Base-by-base conservation (phyloP, 2,329 filamentous ascomycete genomes). In the Balansia obtecta region DNA sequence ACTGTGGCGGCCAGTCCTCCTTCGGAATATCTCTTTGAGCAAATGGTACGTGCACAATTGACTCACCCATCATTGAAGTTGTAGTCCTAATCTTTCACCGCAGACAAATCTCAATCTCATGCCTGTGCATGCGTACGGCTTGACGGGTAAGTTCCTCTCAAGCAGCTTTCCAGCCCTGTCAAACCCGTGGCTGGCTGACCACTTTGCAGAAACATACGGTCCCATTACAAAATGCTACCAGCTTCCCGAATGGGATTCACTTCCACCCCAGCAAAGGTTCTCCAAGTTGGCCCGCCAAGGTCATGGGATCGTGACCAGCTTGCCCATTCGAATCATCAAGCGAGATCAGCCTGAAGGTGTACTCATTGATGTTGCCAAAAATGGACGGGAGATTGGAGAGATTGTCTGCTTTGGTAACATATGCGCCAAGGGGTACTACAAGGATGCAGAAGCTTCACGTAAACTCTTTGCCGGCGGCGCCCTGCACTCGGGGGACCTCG, bases 171-270 rank as follows among this genome's bases (percentile, higher is more conserved):
- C 27, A 12, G 22, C 15, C 10, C n/a, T 22, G n/a, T 20, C 15
- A 15, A 9, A 2, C 7, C 9, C 20, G 3, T 22, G 20, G 41
- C 7, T 22, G 20, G 41, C 41, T 44, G 13, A 44, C 38, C 30
- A 44, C 8, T 22, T 43, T n/a, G 3, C 27, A 68, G 79, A 97
- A 70, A 97, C 91, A 0, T 97, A 97, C 61, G 93, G 93, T 0
- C 93, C 93, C 10, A 91, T 96, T 53, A 97, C 90, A 1, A 95
- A 94, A 65, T 88, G 90, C 10, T 98, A 98, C 61, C 75, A 85
- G 50, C 77, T 97, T 69, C 88, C 89, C 0, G 74, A 78, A 32
- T 98, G 93, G 93, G 82, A 93, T n/a, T 61, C 65, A 0, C 72
- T 96, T 1, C 78, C 86, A 0, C 56, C 71, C 4, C 80, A 85